phyloP scores from a whole-genome alignment of 1,139 yeast species.

The Lodderomyces jiufengensis region DNA sequence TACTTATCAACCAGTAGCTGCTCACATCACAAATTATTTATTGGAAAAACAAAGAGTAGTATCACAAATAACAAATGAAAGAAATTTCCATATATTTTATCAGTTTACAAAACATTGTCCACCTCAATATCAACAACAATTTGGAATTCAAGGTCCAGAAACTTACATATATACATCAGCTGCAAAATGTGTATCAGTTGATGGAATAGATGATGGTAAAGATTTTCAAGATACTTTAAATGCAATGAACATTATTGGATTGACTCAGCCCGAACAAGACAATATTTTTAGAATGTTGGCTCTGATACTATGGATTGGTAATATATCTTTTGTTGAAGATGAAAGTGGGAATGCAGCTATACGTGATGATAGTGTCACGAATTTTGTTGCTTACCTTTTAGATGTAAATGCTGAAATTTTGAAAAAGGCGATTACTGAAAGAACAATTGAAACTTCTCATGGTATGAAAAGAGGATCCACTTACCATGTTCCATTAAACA shows the following conservation, averaged over 20 bases:
- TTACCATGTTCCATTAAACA: slow-evolving; percentile 89
- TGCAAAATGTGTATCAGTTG: slow-evolving; percentile 81
- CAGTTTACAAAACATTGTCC: slow-evolving; percentile 93
- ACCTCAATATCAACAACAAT: slow-evolving; percentile 74
- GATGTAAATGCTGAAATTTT: slow-evolving; percentile 73
- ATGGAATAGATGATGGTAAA: slow-evolving; percentile 75
- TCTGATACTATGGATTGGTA: slow-evolving; percentile 91
- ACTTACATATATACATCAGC: slow-evolving; percentile 85
- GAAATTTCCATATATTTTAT: slow-evolving; percentile 96
- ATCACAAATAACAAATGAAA: slow-evolving; percentile 84
- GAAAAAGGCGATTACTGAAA: slow-evolving; percentile 66
- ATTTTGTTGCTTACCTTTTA: slow-evolving; percentile 86
- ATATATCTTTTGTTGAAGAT: slow-evolving; percentile 79
- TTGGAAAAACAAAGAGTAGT: slow-evolving; percentile 96
- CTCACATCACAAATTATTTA: slow-evolving; percentile 91
- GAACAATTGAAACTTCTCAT: slow-evolving; percentile 86
- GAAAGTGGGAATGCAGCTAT: slow-evolving; percentile 82
- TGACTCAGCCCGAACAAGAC: slow-evolving; percentile 80
- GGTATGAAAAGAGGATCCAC: slow-evolving; percentile 89
- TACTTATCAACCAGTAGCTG: slow-evolving; percentile 83
- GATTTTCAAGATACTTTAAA: slow-evolving; percentile 78
- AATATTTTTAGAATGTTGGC: slow-evolving; percentile 83
- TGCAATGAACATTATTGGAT: slow-evolving; percentile 88
- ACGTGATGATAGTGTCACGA: slow-evolving; percentile 82
- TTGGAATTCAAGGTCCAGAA: slow-evolving; percentile 92